These are phyloP conservation scores for Rubroshorea leprosula DNA, from an alignment of 345 rosid species.

Conservation along the genomic window DNA sequence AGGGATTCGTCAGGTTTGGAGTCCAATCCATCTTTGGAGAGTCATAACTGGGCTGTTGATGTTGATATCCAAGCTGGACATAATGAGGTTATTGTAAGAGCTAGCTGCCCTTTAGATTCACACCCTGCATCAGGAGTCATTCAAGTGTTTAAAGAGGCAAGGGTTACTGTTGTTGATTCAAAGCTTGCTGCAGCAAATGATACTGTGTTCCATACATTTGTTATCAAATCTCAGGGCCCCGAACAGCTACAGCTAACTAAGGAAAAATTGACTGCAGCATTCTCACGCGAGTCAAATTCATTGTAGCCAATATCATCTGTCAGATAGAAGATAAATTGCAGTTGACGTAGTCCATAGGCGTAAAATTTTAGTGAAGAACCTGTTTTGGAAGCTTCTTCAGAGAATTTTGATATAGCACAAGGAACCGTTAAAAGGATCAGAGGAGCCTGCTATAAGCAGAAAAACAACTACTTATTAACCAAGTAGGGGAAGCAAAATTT, in stretches of 20 bases:
- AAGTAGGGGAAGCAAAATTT: conserved; percentile 41
- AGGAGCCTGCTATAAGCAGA: conserved; percentile 38
- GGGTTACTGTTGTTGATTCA: conserved; percentile 54
- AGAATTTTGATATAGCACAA: conserved; percentile 30
- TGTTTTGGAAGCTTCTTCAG: conserved; percentile 34
- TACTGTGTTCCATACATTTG: conserved; percentile 65
- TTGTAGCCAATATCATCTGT: conserved; percentile 49
- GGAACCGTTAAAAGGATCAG: conserved; percentile 17
- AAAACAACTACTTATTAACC: conserved; percentile 40
- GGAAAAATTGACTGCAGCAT: conserved; percentile 74
- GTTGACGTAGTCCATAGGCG: conserved; percentile 32
- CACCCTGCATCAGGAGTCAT: conserved; percentile 79
- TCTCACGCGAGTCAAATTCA: conserved; percentile 40
- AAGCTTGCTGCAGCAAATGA: conserved; percentile 59
- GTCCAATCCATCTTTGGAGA: conserved; percentile 21
- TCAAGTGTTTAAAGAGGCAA: conserved; percentile 67
- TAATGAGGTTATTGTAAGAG: conserved; percentile 65
- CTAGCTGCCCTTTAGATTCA: conserved; percentile 66
- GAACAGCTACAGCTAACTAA: conserved; percentile 75
- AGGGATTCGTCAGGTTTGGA: conserved; percentile 32
- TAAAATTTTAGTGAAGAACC: conserved; percentile 34
- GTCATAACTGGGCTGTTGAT: conserved; percentile 28
- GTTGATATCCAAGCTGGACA: conserved; percentile 54
- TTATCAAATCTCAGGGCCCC: conserved; percentile 60
- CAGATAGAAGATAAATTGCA: conserved; percentile 32